These are phyloP conservation scores for Coemansia aciculifera DNA, from an alignment of 192 early-diverging fungal species.

Conservation along the genomic window DNA sequence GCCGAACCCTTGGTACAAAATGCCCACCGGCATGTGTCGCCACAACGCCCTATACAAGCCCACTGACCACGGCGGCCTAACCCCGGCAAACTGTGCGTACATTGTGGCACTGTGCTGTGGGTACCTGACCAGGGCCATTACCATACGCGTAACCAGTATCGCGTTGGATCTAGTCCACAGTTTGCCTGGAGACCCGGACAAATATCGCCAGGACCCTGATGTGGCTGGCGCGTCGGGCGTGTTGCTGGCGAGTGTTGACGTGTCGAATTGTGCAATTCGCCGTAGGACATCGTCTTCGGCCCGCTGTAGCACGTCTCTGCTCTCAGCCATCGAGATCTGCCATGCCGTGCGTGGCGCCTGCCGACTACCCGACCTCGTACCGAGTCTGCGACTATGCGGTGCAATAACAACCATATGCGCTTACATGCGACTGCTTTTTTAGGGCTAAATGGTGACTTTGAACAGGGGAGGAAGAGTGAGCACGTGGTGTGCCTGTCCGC, in stretches of 20 bases:
- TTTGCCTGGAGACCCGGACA: constrained; percentile 6
- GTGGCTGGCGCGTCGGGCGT: not conserved
- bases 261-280: constrained; percentile 9
- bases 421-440: not conserved
- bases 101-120: constrained; percentile 30
- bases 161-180: constrained; percentile 23
- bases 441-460: not conserved
- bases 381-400: not conserved
- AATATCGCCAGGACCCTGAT: not conserved
- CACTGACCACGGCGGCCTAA: not conserved
- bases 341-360: not conserved
- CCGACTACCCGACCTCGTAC: not conserved
- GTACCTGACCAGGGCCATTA: constrained; percentile 18
- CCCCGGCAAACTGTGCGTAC: constrained; percentile 21
- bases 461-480: not conserved
- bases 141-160: not conserved
- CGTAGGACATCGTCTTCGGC: constrained; percentile 28
- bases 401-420: not conserved
- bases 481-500: not conserved
- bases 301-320: not conserved
- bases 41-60: not conserved
- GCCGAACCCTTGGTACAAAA: constrained; percentile 22
- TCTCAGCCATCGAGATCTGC: not conserved
- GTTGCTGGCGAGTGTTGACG: not conserved
- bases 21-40: constrained; percentile 18